A percentile compares a stretch with the other conserved stretches of the same genome.
Evolutionary conservation across 257 asterid genomes (phyloP).

Genomic region (Eustoma russellianum): DNA sequence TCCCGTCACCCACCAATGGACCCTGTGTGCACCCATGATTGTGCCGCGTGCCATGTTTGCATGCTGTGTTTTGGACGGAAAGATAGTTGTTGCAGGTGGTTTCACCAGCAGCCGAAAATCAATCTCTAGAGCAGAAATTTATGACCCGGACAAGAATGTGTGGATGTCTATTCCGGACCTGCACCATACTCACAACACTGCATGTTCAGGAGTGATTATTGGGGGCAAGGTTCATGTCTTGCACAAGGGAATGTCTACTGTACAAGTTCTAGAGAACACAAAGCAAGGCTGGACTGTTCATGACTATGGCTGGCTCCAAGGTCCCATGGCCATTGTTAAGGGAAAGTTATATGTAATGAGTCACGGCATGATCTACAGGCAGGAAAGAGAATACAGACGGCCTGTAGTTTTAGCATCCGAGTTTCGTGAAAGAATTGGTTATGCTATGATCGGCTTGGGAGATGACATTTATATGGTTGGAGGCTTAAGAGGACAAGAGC

Average conservation of each 20-base stretch:
- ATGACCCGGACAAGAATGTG: slow-evolving; percentile 68
- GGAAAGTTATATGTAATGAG: slow-evolving; percentile 85
- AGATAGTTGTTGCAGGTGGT: slow-evolving; percentile 91
- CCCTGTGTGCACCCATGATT: slow-evolving; percentile 60
- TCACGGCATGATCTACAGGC: slow-evolving; percentile 70
- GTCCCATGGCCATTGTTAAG: slow-evolving; percentile 83
- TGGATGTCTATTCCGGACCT: slow-evolving; percentile 91
- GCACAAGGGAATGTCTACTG: slow-evolving; percentile 87
- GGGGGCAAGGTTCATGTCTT: slow-evolving; percentile 72
- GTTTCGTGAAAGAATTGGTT: slow-evolving; percentile 69
- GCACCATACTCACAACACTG: slow-evolving; percentile 76
- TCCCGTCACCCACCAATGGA: slow-evolving; percentile 58
- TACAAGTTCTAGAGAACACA: slow-evolving; percentile 61
- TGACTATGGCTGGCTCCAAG: slow-evolving; percentile 88
- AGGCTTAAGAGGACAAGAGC: slow-evolving; percentile 85
- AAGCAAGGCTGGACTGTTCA: slow-evolving; percentile 78
- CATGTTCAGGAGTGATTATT: slow-evolving; percentile 75
- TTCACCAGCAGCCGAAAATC: slow-evolving; percentile 86
- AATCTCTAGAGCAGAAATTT: slow-evolving; percentile 82
- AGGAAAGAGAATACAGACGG: slow-evolving; percentile 55
- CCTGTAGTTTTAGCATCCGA: slow-evolving; percentile 65
- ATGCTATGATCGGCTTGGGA: slow-evolving; percentile 76
- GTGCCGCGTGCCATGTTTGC: slow-evolving; percentile 98
- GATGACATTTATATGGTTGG: slow-evolving; percentile 82
- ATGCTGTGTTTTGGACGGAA: slow-evolving; percentile 82